These are phyloP conservation scores for Aegilops bicornis DNA, from an alignment of 176 grass and related monocot genomes.

Conservation along the genomic window DNA sequence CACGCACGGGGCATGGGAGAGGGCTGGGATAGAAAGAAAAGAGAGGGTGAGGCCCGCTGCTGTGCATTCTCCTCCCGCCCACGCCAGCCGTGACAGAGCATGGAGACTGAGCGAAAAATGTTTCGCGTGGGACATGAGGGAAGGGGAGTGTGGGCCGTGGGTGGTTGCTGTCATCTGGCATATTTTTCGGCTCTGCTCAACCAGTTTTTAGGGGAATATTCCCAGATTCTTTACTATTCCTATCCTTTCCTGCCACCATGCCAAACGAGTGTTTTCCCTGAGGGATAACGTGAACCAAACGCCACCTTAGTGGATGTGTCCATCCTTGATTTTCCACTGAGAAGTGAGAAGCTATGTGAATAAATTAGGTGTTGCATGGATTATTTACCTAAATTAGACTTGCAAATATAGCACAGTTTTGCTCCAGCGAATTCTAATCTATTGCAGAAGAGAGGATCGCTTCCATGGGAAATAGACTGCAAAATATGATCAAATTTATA, in stretches of 20 bases:
- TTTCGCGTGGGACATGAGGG: neutral
- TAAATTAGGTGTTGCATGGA: constrained; percentile 5
- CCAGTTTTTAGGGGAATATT: neutral
- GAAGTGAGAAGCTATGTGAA: constrained; percentile 23
- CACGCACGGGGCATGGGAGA: neutral
- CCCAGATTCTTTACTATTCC: neutral
- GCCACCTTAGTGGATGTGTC: neutral
- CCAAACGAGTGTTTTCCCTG: neutral
- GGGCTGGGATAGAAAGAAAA: neutral
- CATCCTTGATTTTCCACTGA: constrained; percentile 3
- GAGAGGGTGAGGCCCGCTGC: neutral
- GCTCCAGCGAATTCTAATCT: neutral
- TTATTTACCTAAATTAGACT: constrained; percentile 18
- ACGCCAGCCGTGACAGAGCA: neutral
- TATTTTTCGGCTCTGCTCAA: neutral
- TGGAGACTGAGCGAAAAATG: neutral
- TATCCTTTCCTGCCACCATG: neutral
- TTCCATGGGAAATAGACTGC: neutral
- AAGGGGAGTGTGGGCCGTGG: neutral
- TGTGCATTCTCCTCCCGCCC: neutral
- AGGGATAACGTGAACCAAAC: neutral
- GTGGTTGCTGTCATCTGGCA: neutral
- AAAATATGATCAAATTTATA: neutral
- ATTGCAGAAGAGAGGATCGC: neutral
- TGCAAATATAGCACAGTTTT: neutral